These are phyloP conservation scores for Wilcoxina mikolae DNA, from an alignment of 495 filamentous ascomycete genomes.

Conservation along the genomic window DNA sequence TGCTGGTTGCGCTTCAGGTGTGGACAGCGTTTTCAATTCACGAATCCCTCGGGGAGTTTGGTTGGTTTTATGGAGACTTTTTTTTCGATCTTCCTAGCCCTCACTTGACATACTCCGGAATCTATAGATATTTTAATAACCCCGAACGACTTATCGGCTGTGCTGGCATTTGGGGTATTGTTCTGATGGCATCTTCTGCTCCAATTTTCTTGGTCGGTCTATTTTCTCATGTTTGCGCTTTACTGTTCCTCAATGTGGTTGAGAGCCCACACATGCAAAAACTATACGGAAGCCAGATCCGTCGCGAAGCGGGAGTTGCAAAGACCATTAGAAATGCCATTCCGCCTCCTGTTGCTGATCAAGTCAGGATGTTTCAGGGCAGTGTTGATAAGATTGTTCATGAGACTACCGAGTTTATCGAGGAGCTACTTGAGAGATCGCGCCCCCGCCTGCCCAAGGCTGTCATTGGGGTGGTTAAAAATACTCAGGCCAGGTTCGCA, in stretches of 20 bases:
- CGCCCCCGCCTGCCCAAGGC: constrained; percentile 74
- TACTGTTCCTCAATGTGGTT: constrained; percentile 82
- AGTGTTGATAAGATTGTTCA: constrained; percentile 77
- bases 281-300: constrained; percentile 71
- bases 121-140: constrained; percentile 96
- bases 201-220: constrained; percentile 72
- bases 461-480: constrained; percentile 71
- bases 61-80: constrained; percentile 99
- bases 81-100: constrained; percentile 72
- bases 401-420: constrained; percentile 71
- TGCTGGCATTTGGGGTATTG: constrained; percentile 91
- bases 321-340: constrained; percentile 77
- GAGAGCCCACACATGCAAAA: constrained; percentile 98
- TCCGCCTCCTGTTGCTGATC: constrained; percentile 57
- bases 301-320: constrained; percentile 76
- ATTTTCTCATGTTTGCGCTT: constrained; percentile 65
- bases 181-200: constrained; percentile 75
- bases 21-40: constrained; percentile 93
- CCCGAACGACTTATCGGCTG: constrained; percentile 87
- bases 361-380: constrained; percentile 50
- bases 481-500: constrained; percentile 76
- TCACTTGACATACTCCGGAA: constrained; percentile 88
- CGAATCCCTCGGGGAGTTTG: constrained; percentile 91
- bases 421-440: constrained; percentile 80
- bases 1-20: constrained; percentile 70